A percentile compares a stretch with the other conserved stretches of the same genome.
phyloP scores from a whole-genome alignment of 495 filamentous ascomycete genomes.

The Hyaloscypha finlandica region DNA sequence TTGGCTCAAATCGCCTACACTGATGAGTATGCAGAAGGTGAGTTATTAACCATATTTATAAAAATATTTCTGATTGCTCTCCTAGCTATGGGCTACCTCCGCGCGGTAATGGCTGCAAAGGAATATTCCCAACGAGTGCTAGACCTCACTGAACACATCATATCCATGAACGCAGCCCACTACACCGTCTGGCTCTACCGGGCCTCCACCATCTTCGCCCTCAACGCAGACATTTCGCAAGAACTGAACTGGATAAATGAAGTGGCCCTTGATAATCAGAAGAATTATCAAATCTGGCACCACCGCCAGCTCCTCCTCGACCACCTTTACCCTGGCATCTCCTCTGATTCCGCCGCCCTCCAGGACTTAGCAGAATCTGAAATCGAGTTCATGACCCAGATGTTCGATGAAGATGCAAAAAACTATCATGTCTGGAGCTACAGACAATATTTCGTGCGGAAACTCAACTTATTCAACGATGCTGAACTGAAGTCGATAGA shows the following conservation, averaged over 20 bases:
- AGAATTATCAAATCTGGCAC: constrained; percentile 99
- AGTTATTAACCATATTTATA: constrained; percentile 31
- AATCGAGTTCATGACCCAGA: constrained; percentile 70
- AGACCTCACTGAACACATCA: constrained; percentile 83
- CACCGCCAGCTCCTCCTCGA: constrained; percentile 86
- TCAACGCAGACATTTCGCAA: constrained; percentile 64
- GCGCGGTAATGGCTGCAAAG: constrained; percentile 87
- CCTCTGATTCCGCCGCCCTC: constrained; percentile 37
- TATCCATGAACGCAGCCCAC: constrained; percentile 90
- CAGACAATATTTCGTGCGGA: constrained; percentile 85
- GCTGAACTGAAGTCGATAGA: constrained; percentile 72
- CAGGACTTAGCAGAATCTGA: constrained; percentile 54
- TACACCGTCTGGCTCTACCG: constrained; percentile 99
- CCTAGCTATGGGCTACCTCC: constrained; percentile 74
- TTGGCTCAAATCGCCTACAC: constrained; percentile 89
- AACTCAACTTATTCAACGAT: constrained; percentile 64
- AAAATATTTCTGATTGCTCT: neutral
- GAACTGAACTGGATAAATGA: constrained; percentile 86
- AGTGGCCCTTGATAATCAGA: constrained; percentile 78
- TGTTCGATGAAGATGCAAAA: constrained; percentile 86
- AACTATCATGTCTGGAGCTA: constrained; percentile 99
- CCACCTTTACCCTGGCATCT: constrained; percentile 57
- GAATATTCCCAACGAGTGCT: constrained; percentile 80
- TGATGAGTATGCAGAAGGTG: constrained; percentile 82
- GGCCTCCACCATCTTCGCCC: constrained; percentile 68